phyloP scores from a whole-genome alignment of 352 stramenopile species.

The Peronospora belbahrii region DNA sequence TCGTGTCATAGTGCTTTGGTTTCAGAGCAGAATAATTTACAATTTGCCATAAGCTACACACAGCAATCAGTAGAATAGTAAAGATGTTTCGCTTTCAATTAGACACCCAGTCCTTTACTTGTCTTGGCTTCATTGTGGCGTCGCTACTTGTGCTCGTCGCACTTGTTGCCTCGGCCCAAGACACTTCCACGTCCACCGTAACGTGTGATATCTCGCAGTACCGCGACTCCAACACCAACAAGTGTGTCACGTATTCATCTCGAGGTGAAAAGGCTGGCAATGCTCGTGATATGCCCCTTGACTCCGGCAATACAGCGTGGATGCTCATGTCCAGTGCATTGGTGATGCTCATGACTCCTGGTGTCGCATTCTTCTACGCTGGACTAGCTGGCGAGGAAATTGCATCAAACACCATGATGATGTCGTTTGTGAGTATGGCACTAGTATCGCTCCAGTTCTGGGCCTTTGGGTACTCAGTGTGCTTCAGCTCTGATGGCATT shows the following conservation, averaged over 20 bases:
- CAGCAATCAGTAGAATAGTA: too few species aligned
- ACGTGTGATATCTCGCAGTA: slow-evolving; percentile 33
- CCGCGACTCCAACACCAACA: slow-evolving; percentile 26
- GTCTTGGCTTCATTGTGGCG: too few species aligned
- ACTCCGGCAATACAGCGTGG: slow-evolving; percentile 63
- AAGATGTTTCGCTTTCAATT: too few species aligned
- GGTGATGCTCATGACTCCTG: slow-evolving; percentile 71
- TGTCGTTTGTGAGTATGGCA: slow-evolving; percentile 71
- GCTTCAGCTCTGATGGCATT: slow-evolving; percentile 54
- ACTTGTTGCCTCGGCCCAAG: slow-evolving; percentile 23
- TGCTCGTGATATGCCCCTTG: slow-evolving; percentile 26
- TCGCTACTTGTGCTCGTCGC: slow-evolving; percentile 13
- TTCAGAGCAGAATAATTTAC: too few species aligned
- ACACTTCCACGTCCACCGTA: slow-evolving; percentile 2
- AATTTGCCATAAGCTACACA: too few species aligned
- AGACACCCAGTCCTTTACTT: too few species aligned
- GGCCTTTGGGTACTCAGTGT: slow-evolving; percentile 65
- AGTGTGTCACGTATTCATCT: slow-evolving; percentile 32
- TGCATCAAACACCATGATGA: slow-evolving; percentile 78
- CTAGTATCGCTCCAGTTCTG: slow-evolving; percentile 81
- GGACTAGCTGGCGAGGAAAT: slow-evolving; percentile 66
- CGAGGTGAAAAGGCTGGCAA: slow-evolving; percentile 26
- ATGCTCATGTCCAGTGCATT: slow-evolving; percentile 49
- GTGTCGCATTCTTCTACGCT: slow-evolving; percentile 75
- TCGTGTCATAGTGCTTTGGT: too few species aligned